A percentile compares a stretch with the other conserved stretches of the same genome.
These are phyloP conservation scores for Exophiala oligosperma DNA, from an alignment of 2,329 filamentous ascomycete genomes.

Conservation along the genomic window DNA sequence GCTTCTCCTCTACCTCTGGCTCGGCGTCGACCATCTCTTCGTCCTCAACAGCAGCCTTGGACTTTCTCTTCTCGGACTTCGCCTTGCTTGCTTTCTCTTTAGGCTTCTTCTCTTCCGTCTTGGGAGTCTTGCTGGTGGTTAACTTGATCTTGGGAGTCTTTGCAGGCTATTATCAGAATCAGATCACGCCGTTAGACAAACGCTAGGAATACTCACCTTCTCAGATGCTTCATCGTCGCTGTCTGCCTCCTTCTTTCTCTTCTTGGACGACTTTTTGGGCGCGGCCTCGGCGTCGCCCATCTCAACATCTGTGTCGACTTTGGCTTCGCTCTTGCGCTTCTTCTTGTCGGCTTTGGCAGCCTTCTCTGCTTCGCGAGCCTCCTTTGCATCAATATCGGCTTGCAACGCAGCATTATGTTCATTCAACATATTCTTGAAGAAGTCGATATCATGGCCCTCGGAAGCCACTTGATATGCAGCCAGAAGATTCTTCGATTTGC, in stretches of 20 bases:
- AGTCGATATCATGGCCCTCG: constrained; percentile 72
- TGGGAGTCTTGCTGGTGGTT: constrained; percentile 60
- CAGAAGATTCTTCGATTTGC: constrained; percentile 78
- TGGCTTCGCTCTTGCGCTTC: constrained; percentile 47
- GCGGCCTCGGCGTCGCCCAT: constrained; percentile 50
- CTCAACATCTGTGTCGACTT: constrained; percentile 47
- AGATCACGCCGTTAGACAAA: constrained; percentile 3
- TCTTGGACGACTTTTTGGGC: constrained; percentile 63
- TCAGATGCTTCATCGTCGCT: constrained; percentile 73
- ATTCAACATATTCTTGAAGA: constrained; percentile 78
- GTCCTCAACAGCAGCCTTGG: constrained; percentile 53
- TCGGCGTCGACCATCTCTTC: constrained; percentile 58
- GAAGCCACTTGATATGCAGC: constrained; percentile 78
- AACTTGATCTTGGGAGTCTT: constrained; percentile 61
- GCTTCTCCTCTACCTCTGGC: constrained; percentile 51
- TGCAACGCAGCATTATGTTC: constrained; percentile 58
- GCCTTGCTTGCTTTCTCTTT: constrained; percentile 59
- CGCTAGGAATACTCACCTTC: constrained; percentile 52
- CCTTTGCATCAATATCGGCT: constrained; percentile 63
- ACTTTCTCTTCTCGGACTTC: constrained; percentile 60
- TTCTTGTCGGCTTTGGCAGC: constrained; percentile 55
- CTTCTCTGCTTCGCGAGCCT: constrained; percentile 63
- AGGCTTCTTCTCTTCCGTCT: constrained; percentile 49
- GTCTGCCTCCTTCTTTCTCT: constrained; percentile 74
- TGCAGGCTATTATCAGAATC: constrained; percentile 49